These are phyloP conservation scores for Chimonanthus salicifolius DNA, from an alignment of 164 flowering plant species.

Conservation along the genomic window DNA sequence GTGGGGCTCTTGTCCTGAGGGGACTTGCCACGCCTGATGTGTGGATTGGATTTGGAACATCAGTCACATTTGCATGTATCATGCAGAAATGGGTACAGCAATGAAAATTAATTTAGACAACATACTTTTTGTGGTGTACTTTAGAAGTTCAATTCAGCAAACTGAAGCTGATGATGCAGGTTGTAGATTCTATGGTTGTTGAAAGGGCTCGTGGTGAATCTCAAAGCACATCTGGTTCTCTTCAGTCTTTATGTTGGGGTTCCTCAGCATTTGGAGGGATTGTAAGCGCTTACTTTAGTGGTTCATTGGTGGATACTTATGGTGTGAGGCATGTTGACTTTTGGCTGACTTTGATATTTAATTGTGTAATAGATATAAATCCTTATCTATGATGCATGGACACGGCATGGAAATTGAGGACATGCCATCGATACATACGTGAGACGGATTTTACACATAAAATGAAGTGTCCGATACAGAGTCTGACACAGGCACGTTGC, in stretches of 20 bases:
- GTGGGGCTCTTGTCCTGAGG: too few relatives aligned
- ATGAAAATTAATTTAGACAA: too few relatives aligned
- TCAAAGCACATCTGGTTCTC: conserved; percentile 94
- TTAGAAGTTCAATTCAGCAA: background rate
- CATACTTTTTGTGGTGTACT: background rate
- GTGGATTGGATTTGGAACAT: too few relatives aligned
- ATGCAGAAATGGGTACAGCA: too few relatives aligned
- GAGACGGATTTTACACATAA: too few relatives aligned
- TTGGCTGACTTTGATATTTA: conserved; percentile 1
- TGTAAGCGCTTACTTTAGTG: conserved; percentile 96
- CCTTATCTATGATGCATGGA: background rate
- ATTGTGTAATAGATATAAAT: background rate
- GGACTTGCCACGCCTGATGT: too few relatives aligned
- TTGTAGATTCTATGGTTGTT: conserved; percentile 99
- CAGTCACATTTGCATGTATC: too few relatives aligned
- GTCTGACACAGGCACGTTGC: too few relatives aligned
- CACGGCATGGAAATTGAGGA: background rate
- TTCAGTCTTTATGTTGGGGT: conserved; percentile 99
- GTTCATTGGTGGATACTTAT: conserved; percentile 83
- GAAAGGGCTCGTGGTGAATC: conserved; percentile 99
- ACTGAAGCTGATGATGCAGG: conserved; percentile 49
- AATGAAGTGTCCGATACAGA: too few relatives aligned
- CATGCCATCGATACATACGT: too few relatives aligned
- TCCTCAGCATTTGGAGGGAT: conserved; percentile 99
- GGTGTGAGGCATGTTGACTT: conserved; percentile 74